These are phyloP conservation scores for Schizosaccharomyces osmophilus DNA, from an alignment of 805 yeast species.

Conservation along the genomic window DNA sequence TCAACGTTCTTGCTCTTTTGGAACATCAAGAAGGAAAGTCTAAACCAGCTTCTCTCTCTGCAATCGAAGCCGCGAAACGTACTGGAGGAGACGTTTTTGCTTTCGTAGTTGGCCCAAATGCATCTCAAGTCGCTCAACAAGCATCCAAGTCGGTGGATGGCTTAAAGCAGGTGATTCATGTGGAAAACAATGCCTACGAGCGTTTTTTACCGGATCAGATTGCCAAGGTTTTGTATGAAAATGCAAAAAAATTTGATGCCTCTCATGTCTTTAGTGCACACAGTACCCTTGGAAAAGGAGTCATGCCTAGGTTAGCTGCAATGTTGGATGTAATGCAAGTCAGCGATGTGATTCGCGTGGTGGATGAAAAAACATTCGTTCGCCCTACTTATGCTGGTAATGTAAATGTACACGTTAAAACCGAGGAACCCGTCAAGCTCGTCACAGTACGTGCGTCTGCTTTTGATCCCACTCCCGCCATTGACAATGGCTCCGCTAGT, in stretches of 20 bases:
- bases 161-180: slow-evolving; percentile 31
- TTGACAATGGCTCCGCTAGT: slow-evolving; percentile 15
- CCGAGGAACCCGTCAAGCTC: slow-evolving; percentile 38
- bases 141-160: slow-evolving; percentile 30
- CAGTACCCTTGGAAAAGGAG: slow-evolving; percentile 67
- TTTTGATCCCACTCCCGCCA: slow-evolving; percentile 27
- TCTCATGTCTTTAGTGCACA: slow-evolving; percentile 61
- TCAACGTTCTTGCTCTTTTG: not conserved
- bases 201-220: slow-evolving; percentile 54
- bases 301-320: slow-evolving; percentile 73
- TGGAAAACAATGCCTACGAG: slow-evolving; percentile 33
- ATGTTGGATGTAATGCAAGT: slow-evolving; percentile 67
- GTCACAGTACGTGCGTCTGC: slow-evolving; percentile 71
- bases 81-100: slow-evolving; percentile 44
- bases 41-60: slow-evolving; percentile 20
- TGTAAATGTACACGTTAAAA: slow-evolving; percentile 58
- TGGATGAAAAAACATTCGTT: slow-evolving; percentile 44
- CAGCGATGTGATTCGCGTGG: slow-evolving; percentile 52
- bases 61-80: slow-evolving; percentile 42
- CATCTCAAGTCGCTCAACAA: slow-evolving; percentile 26
- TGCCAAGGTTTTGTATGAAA: slow-evolving; percentile 36
- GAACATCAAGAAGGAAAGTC: not conserved
- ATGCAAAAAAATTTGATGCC: slow-evolving; percentile 22
- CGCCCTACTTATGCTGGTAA: slow-evolving; percentile 90
- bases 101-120: slow-evolving; percentile 54